phyloP scores from a whole-genome alignment of 2,329 filamentous ascomycete species.

The Ceratocystiopsis sp. region DNA sequence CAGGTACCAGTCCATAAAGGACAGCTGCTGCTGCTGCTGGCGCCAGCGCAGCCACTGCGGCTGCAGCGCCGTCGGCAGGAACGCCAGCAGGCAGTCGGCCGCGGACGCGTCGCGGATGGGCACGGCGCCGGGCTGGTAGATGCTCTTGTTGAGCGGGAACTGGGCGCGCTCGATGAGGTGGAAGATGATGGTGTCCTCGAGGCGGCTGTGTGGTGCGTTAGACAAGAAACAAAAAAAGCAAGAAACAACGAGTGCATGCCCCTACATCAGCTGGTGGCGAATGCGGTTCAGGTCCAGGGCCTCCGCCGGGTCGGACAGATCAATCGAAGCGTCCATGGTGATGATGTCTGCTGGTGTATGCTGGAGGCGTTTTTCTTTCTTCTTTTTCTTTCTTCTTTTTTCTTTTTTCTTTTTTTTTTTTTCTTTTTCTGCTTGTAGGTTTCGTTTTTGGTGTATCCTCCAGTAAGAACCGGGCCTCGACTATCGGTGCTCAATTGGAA shows the following conservation, averaged over 20 bases:
- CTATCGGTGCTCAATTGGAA: no score
- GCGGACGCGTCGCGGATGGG: constrained; percentile 43
- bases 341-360: constrained; percentile 1
- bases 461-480: no score
- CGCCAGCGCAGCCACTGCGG: not conserved
- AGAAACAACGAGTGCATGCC: not conserved
- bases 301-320: constrained; percentile 68
- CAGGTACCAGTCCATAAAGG: constrained; percentile 89
- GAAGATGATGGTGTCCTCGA: constrained; percentile 96
- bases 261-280: constrained; percentile 82
- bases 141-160: constrained; percentile 78
- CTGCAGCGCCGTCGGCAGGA: not conserved
- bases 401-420: not conserved
- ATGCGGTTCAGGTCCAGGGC: constrained; percentile 84
- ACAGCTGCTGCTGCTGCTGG: constrained; percentile 35
- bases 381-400: not conserved
- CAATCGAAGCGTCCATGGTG: constrained; percentile 75
- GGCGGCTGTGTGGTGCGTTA: constrained; percentile 40
- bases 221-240: not conserved
- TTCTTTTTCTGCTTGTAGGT: no score
- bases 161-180: constrained; percentile 96
- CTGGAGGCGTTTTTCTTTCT: not conserved
- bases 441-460: no score
- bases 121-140: constrained; percentile 71
- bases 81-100: no score